phyloP scores from a whole-genome alignment of 805 yeast genomes.

The Sugiyamaella valdiviana region DNA sequence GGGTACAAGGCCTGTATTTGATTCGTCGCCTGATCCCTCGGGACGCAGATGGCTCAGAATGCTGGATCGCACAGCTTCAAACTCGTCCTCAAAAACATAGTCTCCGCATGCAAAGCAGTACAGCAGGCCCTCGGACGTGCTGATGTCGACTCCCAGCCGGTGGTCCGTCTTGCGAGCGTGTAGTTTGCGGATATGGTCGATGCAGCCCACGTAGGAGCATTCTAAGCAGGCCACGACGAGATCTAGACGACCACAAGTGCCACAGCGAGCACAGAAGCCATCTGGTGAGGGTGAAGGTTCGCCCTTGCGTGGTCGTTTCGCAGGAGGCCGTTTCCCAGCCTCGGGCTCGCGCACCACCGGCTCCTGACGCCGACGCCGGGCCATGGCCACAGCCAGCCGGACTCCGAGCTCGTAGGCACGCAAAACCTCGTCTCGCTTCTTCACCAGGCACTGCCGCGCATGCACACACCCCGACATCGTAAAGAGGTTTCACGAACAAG shows the following conservation, averaged over 20 bases:
- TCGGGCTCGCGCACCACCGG: background rate
- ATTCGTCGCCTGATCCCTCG: background rate
- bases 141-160: conserved; percentile 54
- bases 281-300: background rate
- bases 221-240: conserved; percentile 16
- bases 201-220: conserved; percentile 19
- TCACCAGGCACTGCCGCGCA: background rate
- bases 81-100: conserved; percentile 54
- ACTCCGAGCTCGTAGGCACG: conserved; percentile 13
- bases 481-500: background rate
- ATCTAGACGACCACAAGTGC: conserved; percentile 6
- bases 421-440: conserved; percentile 3
- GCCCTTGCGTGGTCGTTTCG: background rate
- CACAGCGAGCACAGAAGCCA: conserved; percentile 7
- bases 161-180: conserved; percentile 15
- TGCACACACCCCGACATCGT: background rate
- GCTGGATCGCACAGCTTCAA: conserved; percentile 46
- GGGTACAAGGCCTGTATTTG: conserved; percentile 9
- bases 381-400: conserved; percentile 9
- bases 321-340: background rate
- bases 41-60: background rate
- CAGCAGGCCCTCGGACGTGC: conserved; percentile 49
- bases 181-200: conserved; percentile 8
- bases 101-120: conserved; percentile 77
- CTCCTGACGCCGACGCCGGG: background rate